phyloP scores from a whole-genome alignment of 2,329 filamentous ascomycete species.

The Exserohilum rostratum region DNA sequence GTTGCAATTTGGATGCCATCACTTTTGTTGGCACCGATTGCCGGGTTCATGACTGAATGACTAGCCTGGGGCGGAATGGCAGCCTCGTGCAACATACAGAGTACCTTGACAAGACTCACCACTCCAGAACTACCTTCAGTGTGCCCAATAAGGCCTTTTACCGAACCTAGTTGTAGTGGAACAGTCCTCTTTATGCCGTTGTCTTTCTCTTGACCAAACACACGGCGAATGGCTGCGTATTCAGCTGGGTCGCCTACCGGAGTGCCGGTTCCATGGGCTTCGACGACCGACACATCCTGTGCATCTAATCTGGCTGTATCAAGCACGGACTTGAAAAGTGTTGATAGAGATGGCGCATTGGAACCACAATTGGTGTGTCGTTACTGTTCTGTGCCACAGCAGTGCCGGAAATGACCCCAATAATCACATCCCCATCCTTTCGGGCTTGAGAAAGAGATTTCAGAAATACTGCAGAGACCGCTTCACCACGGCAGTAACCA shows the following conservation, averaged over 20 bases:
- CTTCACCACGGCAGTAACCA: not conserved
- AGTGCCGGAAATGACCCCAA: not conserved
- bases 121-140: constrained; percentile 30
- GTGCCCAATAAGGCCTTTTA: not conserved
- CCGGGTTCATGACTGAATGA: constrained; percentile 17
- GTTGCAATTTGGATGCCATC: constrained; percentile 24
- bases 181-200: not conserved
- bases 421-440: not conserved
- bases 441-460: not conserved
- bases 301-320: not conserved
- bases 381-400: not conserved
- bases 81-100: constrained; percentile 28
- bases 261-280: not conserved
- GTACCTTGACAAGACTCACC: constrained; percentile 35
- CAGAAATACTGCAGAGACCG: not conserved
- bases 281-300: not conserved
- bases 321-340: not conserved
- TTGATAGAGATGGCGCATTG: not conserved
- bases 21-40: constrained; percentile 8
- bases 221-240: not conserved
- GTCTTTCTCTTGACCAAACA: not conserved
- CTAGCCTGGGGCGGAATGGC: constrained; percentile 31
- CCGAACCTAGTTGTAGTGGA: not conserved
- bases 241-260: not conserved
- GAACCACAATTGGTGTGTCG: not conserved